Base-by-base conservation (phyloP, 805 yeast species). In the Pichia exigua region DNA sequence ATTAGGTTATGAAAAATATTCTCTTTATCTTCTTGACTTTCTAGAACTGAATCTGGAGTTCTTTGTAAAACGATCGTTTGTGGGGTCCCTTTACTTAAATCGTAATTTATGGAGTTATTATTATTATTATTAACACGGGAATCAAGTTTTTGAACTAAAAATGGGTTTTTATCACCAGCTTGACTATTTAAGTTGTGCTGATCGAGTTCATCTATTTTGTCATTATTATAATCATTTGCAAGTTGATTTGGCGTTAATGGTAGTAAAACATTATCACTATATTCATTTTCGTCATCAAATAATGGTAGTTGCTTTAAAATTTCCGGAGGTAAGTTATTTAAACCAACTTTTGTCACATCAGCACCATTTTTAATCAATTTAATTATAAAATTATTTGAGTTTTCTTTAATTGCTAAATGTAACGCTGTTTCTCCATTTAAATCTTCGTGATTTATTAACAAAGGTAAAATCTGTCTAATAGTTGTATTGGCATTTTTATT, bases 381-480 rank as follows among this genome's bases (percentile, higher is more conserved):
- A 38, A 70, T 69, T 27, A 73, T 68, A 28, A 81, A 66, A 35
- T 66, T 65, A 15, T 74, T 65, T 48, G 83, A 78, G 3, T 77
- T 76, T 10, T 79, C 69, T 39, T 80, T 73, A 17, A 81, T 79
- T 0, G 96, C 90, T 44, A 92, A 71, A 60, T 89, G 95, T 46
- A 90, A 69, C 8, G 95, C 88, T 0, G 97, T 88, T 59, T 90
- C 88, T 5, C 97, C 97, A 54, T 81, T 75, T 22, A 73, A 75
- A 66, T 94, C 98, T 62, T 81, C 87, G 59, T 83, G 90, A 61
- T 88, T 86, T 28, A 85, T 63, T 42, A 85, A 71, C 56, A 82
- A 78, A 47, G 78, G 76, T 43, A 83, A 73, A 47, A 81, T 59
- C 21, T 73, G 69, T 46, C 70, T 70, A 47, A 73, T 71, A 28